Evolutionary conservation across 768 basidiomycete species (phyloP).

Genomic region (Lactarius tabidus): DNA sequence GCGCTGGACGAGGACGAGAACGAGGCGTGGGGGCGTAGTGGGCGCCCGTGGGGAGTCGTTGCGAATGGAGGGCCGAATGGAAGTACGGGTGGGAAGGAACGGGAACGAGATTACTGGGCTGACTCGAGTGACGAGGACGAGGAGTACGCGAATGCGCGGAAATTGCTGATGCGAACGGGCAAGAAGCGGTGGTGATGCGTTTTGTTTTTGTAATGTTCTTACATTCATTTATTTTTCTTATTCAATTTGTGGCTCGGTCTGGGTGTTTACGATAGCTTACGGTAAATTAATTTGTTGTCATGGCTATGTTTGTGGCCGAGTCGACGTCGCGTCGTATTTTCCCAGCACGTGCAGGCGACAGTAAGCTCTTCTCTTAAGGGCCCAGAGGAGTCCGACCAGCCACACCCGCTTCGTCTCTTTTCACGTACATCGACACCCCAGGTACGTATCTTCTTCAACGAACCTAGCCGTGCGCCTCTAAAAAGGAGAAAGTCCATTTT

Average conservation of each 20-base stretch:
- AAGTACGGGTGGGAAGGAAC: slow-evolving; percentile 11
- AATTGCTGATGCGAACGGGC: slow-evolving; percentile 45
- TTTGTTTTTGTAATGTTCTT: not conserved
- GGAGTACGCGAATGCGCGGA: slow-evolving; percentile 57
- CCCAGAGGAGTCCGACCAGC: slow-evolving; percentile 14
- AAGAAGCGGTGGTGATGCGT: slow-evolving; percentile 36
- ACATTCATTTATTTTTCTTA: not conserved
- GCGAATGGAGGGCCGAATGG: slow-evolving; percentile 24
- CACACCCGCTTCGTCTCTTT: slow-evolving; percentile 10
- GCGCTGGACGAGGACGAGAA: slow-evolving; percentile 48
- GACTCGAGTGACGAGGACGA: slow-evolving; percentile 75
- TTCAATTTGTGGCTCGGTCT: not conserved
- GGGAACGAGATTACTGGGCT: slow-evolving; percentile 52
- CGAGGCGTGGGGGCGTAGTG: slow-evolving; percentile 15
- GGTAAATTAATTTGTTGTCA: not conserved
- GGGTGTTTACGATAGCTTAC: not conserved
- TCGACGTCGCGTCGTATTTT: slow-evolving; percentile 3
- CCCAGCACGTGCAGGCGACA: slow-evolving; percentile 18
- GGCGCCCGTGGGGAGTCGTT: slow-evolving; percentile 23
- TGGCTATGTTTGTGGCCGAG: not conserved
- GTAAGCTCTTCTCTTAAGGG: slow-evolving; percentile 1
- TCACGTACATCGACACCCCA: not conserved
- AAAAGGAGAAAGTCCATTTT: not conserved
- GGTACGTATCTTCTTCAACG: not conserved
- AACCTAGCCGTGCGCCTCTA: not conserved